These are phyloP conservation scores for Cicer yamashitae DNA, from an alignment of 306 rosid genomes.

Conservation along the genomic window DNA sequence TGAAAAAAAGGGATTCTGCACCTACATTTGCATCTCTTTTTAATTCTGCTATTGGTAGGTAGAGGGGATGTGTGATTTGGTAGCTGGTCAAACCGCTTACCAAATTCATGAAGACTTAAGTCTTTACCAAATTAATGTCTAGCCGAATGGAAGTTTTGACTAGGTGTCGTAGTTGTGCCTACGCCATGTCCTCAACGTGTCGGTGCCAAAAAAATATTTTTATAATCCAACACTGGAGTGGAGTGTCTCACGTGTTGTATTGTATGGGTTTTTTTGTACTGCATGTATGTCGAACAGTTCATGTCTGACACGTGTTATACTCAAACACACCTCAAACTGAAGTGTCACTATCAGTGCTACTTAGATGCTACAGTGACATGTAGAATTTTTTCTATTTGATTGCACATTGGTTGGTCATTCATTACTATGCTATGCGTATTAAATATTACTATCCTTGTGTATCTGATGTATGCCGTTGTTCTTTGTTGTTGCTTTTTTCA, in stretches of 20 bases:
- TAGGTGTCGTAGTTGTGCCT: not conserved
- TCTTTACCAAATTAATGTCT: not conserved
- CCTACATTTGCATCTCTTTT: not conserved
- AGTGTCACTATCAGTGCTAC: not conserved
- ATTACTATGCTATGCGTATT: conserved; percentile 9
- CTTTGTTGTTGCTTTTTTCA: conserved; percentile 46
- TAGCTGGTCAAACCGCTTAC: not conserved
- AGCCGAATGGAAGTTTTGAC: not conserved
- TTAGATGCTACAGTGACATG: not conserved
- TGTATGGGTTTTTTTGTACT: not conserved
- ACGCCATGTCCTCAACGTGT: not conserved
- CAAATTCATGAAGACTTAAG: too few species aligned
- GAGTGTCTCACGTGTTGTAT: not conserved
- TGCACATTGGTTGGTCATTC: conserved; percentile 22
- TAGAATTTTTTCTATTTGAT: conserved; percentile 25
- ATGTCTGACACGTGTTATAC: not conserved
- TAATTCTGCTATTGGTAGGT: conserved; percentile 6
- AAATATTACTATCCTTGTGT: conserved; percentile 21
- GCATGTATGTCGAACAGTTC: not conserved
- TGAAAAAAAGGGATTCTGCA: not conserved
- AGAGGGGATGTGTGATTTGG: conserved; percentile 21
- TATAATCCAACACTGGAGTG: not conserved
- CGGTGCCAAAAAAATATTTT: not conserved
- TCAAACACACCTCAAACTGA: not conserved
- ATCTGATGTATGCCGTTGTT: conserved; percentile 51